A percentile compares a stretch with the other conserved stretches of the same genome.
These are phyloP conservation scores for Umbelopsis isabellina DNA, from an alignment of 192 early-diverging fungal species.

Conservation along the genomic window DNA sequence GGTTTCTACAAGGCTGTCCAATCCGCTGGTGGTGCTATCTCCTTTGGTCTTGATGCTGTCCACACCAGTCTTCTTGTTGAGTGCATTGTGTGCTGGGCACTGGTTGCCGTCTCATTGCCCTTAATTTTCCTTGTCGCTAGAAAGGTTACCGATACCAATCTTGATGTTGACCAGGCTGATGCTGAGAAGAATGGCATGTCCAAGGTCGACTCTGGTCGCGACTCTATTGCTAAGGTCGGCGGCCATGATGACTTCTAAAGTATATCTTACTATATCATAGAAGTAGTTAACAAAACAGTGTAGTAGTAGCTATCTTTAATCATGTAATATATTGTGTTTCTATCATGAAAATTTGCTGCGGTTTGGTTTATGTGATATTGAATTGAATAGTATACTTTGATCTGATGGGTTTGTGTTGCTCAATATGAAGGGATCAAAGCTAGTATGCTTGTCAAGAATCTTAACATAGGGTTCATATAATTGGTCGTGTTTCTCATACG, in stretches of 20 bases:
- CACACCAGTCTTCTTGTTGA: slow-evolving; percentile 26
- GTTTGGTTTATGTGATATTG: too few relatives aligned
- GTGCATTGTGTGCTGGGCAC: slow-evolving; percentile 53
- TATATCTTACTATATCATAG: background rate
- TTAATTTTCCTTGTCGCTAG: slow-evolving; percentile 51
- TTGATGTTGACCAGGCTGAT: background rate
- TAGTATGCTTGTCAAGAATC: too few relatives aligned
- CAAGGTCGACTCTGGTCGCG: background rate
- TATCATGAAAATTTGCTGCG: too few relatives aligned
- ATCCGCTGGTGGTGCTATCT: slow-evolving; percentile 75
- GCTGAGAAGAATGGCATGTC: background rate
- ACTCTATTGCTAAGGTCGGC: background rate
- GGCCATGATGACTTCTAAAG: background rate
- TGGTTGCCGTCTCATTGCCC: slow-evolving; percentile 49
- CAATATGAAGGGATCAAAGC: too few relatives aligned
- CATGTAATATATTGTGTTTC: too few relatives aligned
- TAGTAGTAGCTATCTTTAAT: too few relatives aligned
- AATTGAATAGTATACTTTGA: too few relatives aligned
- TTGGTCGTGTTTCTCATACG: too few relatives aligned
- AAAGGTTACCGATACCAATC: slow-evolving; percentile 49
- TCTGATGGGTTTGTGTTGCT: too few relatives aligned
- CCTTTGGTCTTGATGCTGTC: slow-evolving; percentile 70
- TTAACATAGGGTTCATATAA: too few relatives aligned
- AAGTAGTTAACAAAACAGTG: too few relatives aligned
- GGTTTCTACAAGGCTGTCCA: slow-evolving; percentile 91